phyloP scores from a whole-genome alignment of 2,329 filamentous ascomycete genomes.

The Aspergillus sojae region DNA sequence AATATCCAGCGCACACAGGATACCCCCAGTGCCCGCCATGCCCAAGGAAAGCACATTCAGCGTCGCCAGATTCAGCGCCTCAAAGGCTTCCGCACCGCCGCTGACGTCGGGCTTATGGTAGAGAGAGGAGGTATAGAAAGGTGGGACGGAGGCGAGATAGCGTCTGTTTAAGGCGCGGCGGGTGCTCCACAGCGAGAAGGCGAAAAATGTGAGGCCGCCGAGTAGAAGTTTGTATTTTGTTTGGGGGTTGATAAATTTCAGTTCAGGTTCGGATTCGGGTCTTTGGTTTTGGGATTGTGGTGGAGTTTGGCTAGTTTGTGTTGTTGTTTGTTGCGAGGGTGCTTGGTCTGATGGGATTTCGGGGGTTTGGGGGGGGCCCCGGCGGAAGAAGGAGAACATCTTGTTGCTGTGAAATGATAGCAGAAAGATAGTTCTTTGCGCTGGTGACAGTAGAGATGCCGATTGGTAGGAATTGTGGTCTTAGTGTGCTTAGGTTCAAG shows the following conservation, averaged over 20 bases:
- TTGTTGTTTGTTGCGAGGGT: slow-evolving; percentile 9
- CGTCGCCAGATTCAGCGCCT: slow-evolving; percentile 84
- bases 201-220: slow-evolving; percentile 74
- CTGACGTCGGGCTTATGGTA: slow-evolving; percentile 54
- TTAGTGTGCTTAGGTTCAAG: background rate
- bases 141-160: slow-evolving; percentile 63
- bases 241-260: slow-evolving; percentile 2
- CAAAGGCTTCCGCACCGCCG: slow-evolving; percentile 72
- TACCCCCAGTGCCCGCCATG: slow-evolving; percentile 73
- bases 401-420: background rate
- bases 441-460: background rate
- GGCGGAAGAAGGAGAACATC: slow-evolving; percentile 29
- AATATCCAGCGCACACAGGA: slow-evolving; percentile 77
- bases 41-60: slow-evolving; percentile 78
- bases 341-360: slow-evolving; percentile 4
- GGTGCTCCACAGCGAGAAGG: slow-evolving; percentile 70
- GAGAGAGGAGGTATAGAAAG: slow-evolving; percentile 64
- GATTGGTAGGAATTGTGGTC: background rate
- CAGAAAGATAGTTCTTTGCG: background rate
- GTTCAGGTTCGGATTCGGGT: background rate
- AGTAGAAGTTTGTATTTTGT: slow-evolving; percentile 60
- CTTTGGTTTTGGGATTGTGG: background rate
- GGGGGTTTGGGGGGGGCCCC: slow-evolving; percentile 4
- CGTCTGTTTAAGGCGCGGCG: slow-evolving; percentile 70
- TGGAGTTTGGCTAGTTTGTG: background rate